phyloP scores from a whole-genome alignment of 805 yeast genomes.

The Deakozyma indianensis region DNA sequence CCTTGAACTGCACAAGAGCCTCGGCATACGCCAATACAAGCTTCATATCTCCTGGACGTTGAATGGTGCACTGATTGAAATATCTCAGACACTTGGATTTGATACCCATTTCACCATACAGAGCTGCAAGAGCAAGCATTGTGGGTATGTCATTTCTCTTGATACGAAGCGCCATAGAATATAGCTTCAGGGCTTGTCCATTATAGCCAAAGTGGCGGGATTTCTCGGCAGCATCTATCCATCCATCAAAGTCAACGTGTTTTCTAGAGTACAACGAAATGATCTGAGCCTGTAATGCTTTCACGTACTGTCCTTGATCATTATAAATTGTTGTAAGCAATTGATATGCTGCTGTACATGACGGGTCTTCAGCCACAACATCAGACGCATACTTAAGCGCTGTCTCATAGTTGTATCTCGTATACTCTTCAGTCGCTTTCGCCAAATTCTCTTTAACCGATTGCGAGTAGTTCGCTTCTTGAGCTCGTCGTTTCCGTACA shows the following conservation, averaged over 20 bases:
- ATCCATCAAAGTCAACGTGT: constrained; percentile 63
- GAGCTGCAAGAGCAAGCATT: constrained; percentile 11
- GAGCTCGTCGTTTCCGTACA: background rate
- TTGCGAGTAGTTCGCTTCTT: background rate
- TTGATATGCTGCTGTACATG: constrained; percentile 17
- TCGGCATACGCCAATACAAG: background rate
- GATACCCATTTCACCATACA: constrained; percentile 32
- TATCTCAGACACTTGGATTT: background rate
- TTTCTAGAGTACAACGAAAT: constrained; percentile 63
- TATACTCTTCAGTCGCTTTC: constrained; percentile 11
- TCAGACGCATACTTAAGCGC: constrained; percentile 19
- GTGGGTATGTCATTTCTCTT: constrained; percentile 36
- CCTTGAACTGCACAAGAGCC: background rate
- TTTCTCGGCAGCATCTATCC: constrained; percentile 78
- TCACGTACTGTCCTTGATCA: constrained; percentile 25
- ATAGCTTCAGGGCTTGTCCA: constrained; percentile 47
- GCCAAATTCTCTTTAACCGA: constrained; percentile 10
- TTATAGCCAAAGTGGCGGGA: constrained; percentile 50
- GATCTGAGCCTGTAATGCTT: constrained; percentile 20
- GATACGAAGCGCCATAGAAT: constrained; percentile 65
- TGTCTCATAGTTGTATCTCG: constrained; percentile 12
- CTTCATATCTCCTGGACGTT: background rate
- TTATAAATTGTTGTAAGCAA: constrained; percentile 31
- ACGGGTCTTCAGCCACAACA: constrained; percentile 17
- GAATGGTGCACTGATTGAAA: background rate